Percentiles rank a stretch among this genome's conserved stretches.
Conservation (phyloP, 805 yeast species). For the Candida maris region DNA sequence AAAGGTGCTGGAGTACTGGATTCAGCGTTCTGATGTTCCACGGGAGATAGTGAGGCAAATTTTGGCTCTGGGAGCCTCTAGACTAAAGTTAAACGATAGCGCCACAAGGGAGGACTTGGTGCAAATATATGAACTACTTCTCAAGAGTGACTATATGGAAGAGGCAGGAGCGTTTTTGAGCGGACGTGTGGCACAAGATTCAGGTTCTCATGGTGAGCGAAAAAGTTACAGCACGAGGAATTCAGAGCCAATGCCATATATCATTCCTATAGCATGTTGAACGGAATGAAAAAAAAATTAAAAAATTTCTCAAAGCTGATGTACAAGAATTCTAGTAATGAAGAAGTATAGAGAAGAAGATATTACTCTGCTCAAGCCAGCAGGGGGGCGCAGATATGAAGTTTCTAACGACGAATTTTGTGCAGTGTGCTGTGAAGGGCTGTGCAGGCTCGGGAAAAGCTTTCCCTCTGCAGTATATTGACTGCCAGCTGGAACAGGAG, state of each 20-base stretch:
- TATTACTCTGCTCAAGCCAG: too few species aligned
- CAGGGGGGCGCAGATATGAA: too few species aligned
- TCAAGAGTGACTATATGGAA: constrained; percentile 8
- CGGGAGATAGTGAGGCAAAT: constrained; percentile 1
- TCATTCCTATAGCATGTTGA: too few species aligned
- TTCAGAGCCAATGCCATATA: too few species aligned
- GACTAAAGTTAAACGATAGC: neutral
- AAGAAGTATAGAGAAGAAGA: too few species aligned
- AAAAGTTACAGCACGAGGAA: too few species aligned
- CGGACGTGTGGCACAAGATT: too few species aligned
- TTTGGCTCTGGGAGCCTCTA: constrained; percentile 1
- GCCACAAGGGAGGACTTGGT: constrained; percentile 2
- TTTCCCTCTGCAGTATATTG: constrained; percentile 72
- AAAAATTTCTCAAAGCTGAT: too few species aligned
- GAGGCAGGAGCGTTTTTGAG: constrained; percentile 9
- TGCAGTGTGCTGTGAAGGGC: constrained; percentile 82
- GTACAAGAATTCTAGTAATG: too few species aligned
- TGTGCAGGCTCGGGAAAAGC: constrained; percentile 74
- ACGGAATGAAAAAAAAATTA: too few species aligned
- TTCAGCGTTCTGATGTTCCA: constrained; percentile 2
- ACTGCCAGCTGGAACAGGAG: constrained; percentile 69
- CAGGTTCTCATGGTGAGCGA: too few species aligned
- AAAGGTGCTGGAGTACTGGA: constrained; percentile 10
- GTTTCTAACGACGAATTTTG: constrained; percentile 92
- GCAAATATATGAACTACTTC: constrained; percentile 6